A percentile compares a stretch with the other conserved stretches of the same genome.
Evolutionary conservation across 2,329 filamentous ascomycete species (phyloP).

Genomic region (Colletotrichum sp.): DNA sequence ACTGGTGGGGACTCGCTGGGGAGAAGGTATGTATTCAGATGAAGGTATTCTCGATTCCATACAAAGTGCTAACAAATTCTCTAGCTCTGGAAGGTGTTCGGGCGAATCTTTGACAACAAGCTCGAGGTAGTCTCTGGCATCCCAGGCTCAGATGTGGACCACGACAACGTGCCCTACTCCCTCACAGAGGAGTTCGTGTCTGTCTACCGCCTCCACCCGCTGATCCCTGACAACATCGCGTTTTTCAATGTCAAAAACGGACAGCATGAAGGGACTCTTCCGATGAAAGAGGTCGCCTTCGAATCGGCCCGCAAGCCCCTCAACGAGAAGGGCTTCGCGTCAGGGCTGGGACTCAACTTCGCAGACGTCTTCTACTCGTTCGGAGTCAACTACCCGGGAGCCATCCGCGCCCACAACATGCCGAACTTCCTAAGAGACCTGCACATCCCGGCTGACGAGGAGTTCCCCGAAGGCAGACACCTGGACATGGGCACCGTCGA

Average conservation of each 20-base stretch:
- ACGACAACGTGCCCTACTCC: neutral
- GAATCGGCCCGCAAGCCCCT: neutral
- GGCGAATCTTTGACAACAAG: neutral
- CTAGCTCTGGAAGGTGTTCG: neutral
- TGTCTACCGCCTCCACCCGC: neutral
- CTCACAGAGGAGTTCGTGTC: neutral
- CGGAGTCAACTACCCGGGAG: slow-evolving; percentile 51
- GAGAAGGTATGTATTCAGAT: neutral
- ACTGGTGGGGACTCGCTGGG: neutral
- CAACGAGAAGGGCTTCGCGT: slow-evolving; percentile 22
- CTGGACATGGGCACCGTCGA: slow-evolving; percentile 50
- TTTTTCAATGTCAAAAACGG: neutral
- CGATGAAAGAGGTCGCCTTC: neutral
- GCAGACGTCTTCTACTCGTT: slow-evolving; percentile 48
- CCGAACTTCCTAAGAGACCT: slow-evolving; percentile 43
- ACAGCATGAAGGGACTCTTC: neutral
- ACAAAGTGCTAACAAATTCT: neutral
- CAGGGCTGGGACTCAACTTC: slow-evolving; percentile 39
- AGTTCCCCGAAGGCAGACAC: slow-evolving; percentile 40
- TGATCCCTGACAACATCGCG: neutral
- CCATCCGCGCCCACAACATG: slow-evolving; percentile 40
- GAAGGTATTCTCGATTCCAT: neutral
- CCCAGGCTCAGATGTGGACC: neutral
- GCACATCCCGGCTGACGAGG: slow-evolving; percentile 22
- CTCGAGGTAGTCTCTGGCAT: neutral